phyloP scores from a whole-genome alignment of 371 early-diverging fungal species.

The Lichtheimia corymbifera region DNA sequence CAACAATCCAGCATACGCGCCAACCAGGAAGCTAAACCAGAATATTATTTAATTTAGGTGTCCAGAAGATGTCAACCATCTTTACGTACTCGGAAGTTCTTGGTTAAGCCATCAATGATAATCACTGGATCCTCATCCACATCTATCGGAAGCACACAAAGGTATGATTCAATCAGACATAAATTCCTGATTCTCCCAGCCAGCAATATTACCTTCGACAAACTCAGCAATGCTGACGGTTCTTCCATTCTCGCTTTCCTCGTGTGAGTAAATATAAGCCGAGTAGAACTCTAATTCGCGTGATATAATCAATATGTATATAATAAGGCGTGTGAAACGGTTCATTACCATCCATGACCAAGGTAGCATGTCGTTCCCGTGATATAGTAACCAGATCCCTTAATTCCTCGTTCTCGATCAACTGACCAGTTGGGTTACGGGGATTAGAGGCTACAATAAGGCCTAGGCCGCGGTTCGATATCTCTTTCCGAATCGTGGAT shows the following conservation, averaged over 20 bases:
- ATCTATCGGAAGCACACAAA: conserved; percentile 18
- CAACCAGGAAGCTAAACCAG: conserved; percentile 44
- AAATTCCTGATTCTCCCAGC: not conserved
- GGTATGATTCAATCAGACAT: no score
- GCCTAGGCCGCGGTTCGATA: conserved; percentile 43
- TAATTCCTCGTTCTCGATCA: conserved; percentile 45
- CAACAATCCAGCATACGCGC: conserved; percentile 55
- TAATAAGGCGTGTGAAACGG: not conserved
- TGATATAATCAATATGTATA: not conserved
- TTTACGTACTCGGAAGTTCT: conserved; percentile 41
- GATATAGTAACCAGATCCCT: conserved; percentile 37
- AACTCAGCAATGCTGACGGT: conserved; percentile 43
- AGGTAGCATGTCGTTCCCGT: conserved; percentile 37
- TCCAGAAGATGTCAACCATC: not conserved
- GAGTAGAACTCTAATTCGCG: conserved; percentile 40
- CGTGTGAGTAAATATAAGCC: conserved; percentile 47
- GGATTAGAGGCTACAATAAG: conserved; percentile 51
- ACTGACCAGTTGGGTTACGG: conserved; percentile 50
- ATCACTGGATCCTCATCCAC: conserved; percentile 48
- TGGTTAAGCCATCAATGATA: conserved; percentile 47
- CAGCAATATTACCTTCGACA: conserved; percentile 29
- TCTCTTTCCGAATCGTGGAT: conserved; percentile 39
- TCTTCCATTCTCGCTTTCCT: conserved; percentile 34
- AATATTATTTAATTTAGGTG: not conserved
- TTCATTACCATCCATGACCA: conserved; percentile 44